A percentile compares a stretch with the other conserved stretches of the same genome.
These are phyloP conservation scores for Eleusine indica DNA, from an alignment of 176 grass and related monocot genomes.

Conservation along the genomic window DNA sequence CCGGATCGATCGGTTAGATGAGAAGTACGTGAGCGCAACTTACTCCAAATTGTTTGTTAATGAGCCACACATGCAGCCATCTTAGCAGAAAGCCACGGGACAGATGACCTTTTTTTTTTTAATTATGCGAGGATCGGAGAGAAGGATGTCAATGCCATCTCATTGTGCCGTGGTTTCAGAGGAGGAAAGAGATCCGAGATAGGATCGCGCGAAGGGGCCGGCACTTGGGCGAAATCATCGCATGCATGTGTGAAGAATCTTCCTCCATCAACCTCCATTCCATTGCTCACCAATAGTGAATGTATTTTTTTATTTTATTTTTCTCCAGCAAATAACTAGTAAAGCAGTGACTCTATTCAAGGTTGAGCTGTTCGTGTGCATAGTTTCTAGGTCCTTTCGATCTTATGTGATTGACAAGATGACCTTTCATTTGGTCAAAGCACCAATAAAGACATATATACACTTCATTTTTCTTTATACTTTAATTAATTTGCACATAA, in stretches of 20 bases:
- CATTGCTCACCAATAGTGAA: slow-evolving; percentile 28
- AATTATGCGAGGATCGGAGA: not conserved
- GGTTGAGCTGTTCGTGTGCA: slow-evolving; percentile 53
- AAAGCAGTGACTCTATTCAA: slow-evolving; percentile 22
- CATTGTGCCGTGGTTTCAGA: slow-evolving; percentile 49
- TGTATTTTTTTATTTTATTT: not conserved
- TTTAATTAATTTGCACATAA: too few species aligned
- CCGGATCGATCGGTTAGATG: slow-evolving; percentile 36
- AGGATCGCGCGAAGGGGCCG: slow-evolving; percentile 36
- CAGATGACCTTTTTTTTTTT: slow-evolving; percentile 38
- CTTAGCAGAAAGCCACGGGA: slow-evolving; percentile 60
- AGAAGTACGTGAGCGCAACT: slow-evolving; percentile 46
- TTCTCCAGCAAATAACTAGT: slow-evolving; percentile 32
- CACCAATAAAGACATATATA: not conserved
- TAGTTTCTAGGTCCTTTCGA: slow-evolving; percentile 21
- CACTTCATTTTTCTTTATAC: not conserved
- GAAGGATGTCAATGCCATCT: slow-evolving; percentile 56
- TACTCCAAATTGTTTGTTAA: slow-evolving; percentile 41
- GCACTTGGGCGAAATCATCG: slow-evolving; percentile 50
- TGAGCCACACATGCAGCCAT: slow-evolving; percentile 61
- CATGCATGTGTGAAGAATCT: slow-evolving; percentile 74
- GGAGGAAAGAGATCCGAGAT: slow-evolving; percentile 34
- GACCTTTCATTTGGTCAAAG: slow-evolving; percentile 42
- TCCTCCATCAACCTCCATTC: slow-evolving; percentile 38
- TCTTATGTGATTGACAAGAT: slow-evolving; percentile 26